phyloP scores from a whole-genome alignment of 2,329 filamentous ascomycete species.

The Colletotrichum sp. region DNA sequence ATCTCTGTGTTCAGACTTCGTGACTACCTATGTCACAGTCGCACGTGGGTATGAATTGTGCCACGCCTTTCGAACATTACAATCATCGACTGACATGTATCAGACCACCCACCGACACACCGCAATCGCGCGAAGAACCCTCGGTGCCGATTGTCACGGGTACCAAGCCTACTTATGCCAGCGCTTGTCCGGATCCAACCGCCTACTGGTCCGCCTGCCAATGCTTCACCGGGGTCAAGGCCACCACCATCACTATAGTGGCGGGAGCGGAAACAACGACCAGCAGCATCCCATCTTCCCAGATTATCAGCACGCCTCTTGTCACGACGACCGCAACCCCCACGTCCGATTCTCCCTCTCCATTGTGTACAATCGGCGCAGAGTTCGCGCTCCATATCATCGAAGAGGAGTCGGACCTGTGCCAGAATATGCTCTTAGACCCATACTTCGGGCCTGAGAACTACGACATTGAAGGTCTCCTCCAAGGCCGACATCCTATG shows the following conservation, averaged over 20 bases:
- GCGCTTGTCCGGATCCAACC: slow-evolving; percentile 10
- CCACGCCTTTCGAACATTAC: not conserved
- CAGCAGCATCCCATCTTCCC: not conserved
- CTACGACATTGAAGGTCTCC: not conserved
- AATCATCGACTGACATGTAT: not conserved
- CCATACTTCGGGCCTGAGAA: not conserved
- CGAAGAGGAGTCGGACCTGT: not conserved
- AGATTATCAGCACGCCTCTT: not conserved
- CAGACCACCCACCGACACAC: not conserved
- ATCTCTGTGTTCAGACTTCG: slow-evolving; percentile 10
- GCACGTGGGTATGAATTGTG: not conserved
- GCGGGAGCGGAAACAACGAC: not conserved
- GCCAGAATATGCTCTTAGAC: not conserved
- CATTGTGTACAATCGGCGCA: slow-evolving; percentile 8
- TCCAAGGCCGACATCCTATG: not conserved
- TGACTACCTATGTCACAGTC: slow-evolving; percentile 11
- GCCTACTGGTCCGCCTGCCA: slow-evolving; percentile 25
- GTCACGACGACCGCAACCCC: not conserved
- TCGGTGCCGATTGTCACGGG: not conserved
- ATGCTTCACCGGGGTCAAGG: slow-evolving; percentile 22
- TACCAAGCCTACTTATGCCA: slow-evolving; percentile 20
- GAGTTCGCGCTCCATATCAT: slow-evolving; percentile 9
- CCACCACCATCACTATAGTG: slow-evolving; percentile 17
- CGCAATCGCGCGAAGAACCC: not conserved
- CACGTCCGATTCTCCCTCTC: not conserved